Evolutionary conservation across 352 stramenopile species (phyloP).

Genomic region (Pelagophyceae sp.): DNA sequence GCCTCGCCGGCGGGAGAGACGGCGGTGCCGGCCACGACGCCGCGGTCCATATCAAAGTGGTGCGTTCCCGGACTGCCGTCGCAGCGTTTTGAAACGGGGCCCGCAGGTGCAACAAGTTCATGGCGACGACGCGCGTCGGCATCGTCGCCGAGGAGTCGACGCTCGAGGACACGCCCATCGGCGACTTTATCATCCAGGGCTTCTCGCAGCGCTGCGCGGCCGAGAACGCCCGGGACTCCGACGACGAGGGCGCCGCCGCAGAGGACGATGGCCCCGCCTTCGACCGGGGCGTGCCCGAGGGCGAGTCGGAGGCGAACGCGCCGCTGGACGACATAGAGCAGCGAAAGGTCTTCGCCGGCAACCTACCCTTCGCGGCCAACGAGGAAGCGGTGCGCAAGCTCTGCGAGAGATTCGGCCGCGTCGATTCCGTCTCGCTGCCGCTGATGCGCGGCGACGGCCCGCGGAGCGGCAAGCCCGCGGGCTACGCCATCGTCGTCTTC

Average conservation of each 20-base stretch:
- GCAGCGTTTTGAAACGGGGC: neutral
- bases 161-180: conserved; percentile 2
- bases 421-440: neutral
- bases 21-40: neutral
- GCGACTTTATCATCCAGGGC: neutral
- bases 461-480: neutral
- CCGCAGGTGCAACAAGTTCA: neutral
- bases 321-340: neutral
- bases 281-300: neutral
- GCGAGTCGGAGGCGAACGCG: neutral
- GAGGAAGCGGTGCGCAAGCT: neutral
- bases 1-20: too few relatives aligned
- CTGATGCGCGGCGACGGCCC: neutral
- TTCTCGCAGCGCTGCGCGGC: neutral
- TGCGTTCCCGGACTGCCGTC: neutral
- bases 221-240: neutral
- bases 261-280: neutral
- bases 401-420: neutral
- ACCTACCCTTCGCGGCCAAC: neutral
- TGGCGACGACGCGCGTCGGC: neutral
- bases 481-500: neutral
- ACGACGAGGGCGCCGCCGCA: neutral
- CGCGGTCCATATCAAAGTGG: neutral
- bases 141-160: neutral
- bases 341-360: neutral